phyloP scores from a whole-genome alignment of 1,139 yeast species.

The Blastobotrys malaysiensis region DNA sequence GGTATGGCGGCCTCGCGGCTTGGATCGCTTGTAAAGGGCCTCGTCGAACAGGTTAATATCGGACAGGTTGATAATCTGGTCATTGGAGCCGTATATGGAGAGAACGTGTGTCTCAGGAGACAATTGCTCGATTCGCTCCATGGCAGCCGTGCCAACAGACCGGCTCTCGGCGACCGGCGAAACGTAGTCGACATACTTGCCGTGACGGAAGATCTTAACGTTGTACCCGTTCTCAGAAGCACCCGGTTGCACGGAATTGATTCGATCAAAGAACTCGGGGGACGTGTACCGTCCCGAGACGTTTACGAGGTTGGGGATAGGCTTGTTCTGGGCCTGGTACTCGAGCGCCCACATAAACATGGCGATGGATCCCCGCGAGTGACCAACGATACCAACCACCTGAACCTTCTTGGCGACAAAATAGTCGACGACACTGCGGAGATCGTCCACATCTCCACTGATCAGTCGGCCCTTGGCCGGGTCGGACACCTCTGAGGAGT shows the following conservation, averaged over 20 bases:
- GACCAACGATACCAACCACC: conserved; percentile 55
- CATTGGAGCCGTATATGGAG: conserved; percentile 67
- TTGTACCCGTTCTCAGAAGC: conserved; percentile 34
- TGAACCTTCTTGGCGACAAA: conserved; percentile 21
- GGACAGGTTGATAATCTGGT: conserved; percentile 55
- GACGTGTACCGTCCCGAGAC: conserved; percentile 59
- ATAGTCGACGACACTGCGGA: conserved; percentile 39
- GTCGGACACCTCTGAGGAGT: conserved; percentile 53
- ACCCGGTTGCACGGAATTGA: conserved; percentile 31
- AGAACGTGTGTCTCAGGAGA: conserved; percentile 44
- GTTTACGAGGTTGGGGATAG: conserved; percentile 57
- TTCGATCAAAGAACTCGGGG: conserved; percentile 33
- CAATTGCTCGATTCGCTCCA: conserved; percentile 41
- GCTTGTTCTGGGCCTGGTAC: conserved; percentile 33
- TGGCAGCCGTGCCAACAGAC: conserved; percentile 50
- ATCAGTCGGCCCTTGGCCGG: conserved; percentile 43
- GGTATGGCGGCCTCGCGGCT: conserved; percentile 43
- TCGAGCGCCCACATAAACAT: conserved; percentile 64
- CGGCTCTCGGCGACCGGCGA: conserved; percentile 50
- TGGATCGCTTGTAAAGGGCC: conserved; percentile 34
- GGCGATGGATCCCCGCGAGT: conserved; percentile 78
- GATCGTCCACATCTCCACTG: conserved; percentile 31
- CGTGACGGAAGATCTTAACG: conserved; percentile 33
- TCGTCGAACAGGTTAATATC: conserved; percentile 61
- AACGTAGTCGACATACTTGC: conserved; percentile 39